These are phyloP conservation scores for Lecanicillium sp. DNA, from an alignment of 2,329 filamentous ascomycete genomes.

Conservation along the genomic window DNA sequence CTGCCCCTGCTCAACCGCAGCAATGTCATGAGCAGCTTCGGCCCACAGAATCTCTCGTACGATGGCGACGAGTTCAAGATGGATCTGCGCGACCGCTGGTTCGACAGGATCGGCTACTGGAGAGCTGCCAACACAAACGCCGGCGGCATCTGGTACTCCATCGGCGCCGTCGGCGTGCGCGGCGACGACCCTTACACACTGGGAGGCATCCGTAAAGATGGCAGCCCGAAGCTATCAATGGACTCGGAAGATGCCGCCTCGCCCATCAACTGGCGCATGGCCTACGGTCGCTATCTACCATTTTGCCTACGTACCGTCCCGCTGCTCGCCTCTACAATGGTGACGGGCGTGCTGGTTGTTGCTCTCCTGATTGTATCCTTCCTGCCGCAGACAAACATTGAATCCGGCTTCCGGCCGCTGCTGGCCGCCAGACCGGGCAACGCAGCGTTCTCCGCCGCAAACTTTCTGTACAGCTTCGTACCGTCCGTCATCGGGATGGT, in stretches of 20 bases:
- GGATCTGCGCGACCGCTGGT: slow-evolving; percentile 46
- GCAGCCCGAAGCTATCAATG: slow-evolving; percentile 22
- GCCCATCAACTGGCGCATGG: slow-evolving; percentile 17
- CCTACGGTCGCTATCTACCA: slow-evolving; percentile 57
- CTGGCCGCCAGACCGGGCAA: slow-evolving; percentile 52
- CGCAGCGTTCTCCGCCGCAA: slow-evolving; percentile 71
- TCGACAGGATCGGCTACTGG: slow-evolving; percentile 83
- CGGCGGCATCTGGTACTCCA: slow-evolving; percentile 68
- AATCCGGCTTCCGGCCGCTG: slow-evolving; percentile 63
- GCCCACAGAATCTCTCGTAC: slow-evolving; percentile 52
- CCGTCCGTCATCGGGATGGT: slow-evolving; percentile 61
- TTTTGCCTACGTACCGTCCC: slow-evolving; percentile 65
- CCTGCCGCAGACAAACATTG: slow-evolving; percentile 57
- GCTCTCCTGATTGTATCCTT: slow-evolving; percentile 75
- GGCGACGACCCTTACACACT: slow-evolving; percentile 16
- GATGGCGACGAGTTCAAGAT: slow-evolving; percentile 44
- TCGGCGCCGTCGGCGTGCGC: slow-evolving; percentile 48
- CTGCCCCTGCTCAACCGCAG: slow-evolving; percentile 71
- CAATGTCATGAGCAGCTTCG: slow-evolving; percentile 68
- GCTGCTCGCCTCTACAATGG: slow-evolving; percentile 58
- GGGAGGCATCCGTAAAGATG: slow-evolving; percentile 18
- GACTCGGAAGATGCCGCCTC: slow-evolving; percentile 21
- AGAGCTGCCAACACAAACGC: slow-evolving; percentile 53
- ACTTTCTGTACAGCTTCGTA: slow-evolving; percentile 79
- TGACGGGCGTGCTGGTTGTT: slow-evolving; percentile 52